These are phyloP conservation scores for Torulaspora microellipsoides DNA, from an alignment of 805 yeast genomes.

Conservation along the genomic window DNA sequence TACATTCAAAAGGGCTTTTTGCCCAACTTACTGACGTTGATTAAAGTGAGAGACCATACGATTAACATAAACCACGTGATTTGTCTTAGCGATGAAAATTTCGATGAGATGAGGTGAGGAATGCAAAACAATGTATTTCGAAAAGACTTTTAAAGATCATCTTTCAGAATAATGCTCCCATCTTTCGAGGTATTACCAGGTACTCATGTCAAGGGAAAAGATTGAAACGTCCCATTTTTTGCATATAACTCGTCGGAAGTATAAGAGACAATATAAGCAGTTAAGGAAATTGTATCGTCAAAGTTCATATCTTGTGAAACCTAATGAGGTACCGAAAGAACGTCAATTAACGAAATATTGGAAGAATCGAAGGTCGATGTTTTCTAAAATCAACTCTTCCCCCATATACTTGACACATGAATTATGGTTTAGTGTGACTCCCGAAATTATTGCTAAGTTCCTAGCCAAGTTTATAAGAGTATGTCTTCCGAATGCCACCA, in stretches of 20 bases:
- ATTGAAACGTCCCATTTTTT: slow-evolving; percentile 15
- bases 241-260: slow-evolving; percentile 18
- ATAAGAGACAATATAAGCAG: slow-evolving; percentile 20
- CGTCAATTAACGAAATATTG: slow-evolving; percentile 46
- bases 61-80: too few species aligned
- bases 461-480: slow-evolving; percentile 50
- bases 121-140: neutral
- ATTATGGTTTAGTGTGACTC: slow-evolving; percentile 86
- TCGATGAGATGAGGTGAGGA: neutral
- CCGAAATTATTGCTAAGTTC: slow-evolving; percentile 65
- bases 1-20: too few species aligned
- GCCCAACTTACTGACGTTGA: too few species aligned
- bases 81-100: neutral
- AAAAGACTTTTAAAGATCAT: too few species aligned
- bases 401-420: slow-evolving; percentile 58
- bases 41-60: too few species aligned
- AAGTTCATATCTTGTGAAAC: slow-evolving; percentile 18
- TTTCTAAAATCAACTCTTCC: slow-evolving; percentile 62
- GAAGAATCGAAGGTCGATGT: slow-evolving; percentile 55
- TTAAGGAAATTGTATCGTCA: slow-evolving; percentile 10
- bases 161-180: too few species aligned
- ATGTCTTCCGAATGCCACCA: slow-evolving; percentile 46
- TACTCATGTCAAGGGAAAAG: slow-evolving; percentile 1
- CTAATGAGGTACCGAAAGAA: slow-evolving; percentile 15
- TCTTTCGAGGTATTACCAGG: neutral